Conservation (phyloP, 1,284 basidiomycete genomes). For the Cryptococcus sp. region DNA sequence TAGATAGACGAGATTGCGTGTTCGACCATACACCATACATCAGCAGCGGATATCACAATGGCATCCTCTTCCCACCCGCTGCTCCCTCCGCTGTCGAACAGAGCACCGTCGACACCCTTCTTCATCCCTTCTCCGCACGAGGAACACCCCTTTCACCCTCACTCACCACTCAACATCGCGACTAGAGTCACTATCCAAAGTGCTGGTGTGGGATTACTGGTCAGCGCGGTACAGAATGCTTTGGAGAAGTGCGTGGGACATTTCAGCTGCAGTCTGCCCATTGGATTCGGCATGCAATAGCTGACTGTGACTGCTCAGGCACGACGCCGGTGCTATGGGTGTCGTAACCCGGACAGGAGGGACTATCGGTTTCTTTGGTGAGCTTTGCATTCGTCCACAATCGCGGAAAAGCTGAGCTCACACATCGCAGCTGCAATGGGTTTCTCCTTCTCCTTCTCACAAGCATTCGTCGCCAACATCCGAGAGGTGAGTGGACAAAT, state of each 20-base stretch:
- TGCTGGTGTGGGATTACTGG: slow-evolving; percentile 71
- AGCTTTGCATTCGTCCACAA: slow-evolving; percentile 34
- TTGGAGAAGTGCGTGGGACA: slow-evolving; percentile 58
- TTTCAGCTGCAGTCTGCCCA: not conserved
- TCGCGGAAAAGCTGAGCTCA: not conserved
- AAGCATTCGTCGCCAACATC: slow-evolving; percentile 76
- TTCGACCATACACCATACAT: not conserved
- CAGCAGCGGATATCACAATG: slow-evolving; percentile 18
- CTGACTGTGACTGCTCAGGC: slow-evolving; percentile 51
- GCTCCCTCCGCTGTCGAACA: slow-evolving; percentile 35
- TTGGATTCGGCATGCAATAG: not conserved
- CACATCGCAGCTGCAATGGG: slow-evolving; percentile 77
- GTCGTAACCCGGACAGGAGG: slow-evolving; percentile 75
- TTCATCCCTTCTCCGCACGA: slow-evolving; percentile 44
- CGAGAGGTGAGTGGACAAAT: slow-evolving; percentile 57
- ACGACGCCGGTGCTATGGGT: slow-evolving; percentile 84
- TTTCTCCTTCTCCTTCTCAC: slow-evolving; percentile 79
- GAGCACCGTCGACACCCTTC: slow-evolving; percentile 29
- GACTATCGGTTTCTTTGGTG: slow-evolving; percentile 79
- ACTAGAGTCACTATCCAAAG: slow-evolving; percentile 67
- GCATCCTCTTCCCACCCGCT: slow-evolving; percentile 35
- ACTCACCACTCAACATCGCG: slow-evolving; percentile 53
- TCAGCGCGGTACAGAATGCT: slow-evolving; percentile 82
- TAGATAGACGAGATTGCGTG: too few species aligned
- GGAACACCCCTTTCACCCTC: slow-evolving; percentile 41